Conservation (phyloP, 2,329 filamentous ascomycete genomes). For the Diplodia scrobiculata region DNA sequence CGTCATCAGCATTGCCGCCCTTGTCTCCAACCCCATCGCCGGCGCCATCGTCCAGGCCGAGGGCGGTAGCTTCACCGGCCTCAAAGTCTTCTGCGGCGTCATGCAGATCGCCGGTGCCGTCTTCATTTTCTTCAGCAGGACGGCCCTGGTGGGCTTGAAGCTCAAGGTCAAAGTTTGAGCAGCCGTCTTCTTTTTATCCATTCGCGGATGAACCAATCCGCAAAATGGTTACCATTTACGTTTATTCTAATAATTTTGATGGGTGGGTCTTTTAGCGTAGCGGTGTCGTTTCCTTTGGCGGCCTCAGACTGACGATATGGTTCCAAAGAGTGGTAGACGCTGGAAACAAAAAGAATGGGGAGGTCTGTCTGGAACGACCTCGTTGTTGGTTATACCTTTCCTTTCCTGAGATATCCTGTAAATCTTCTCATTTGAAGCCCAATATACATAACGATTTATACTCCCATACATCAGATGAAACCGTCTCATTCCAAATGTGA, state of each 20-base stretch:
- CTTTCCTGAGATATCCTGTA: background rate
- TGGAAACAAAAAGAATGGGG: background rate
- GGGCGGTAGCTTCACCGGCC: slow-evolving; percentile 56
- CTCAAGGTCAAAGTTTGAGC: slow-evolving; percentile 32
- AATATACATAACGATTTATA: background rate
- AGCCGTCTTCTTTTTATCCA: background rate
- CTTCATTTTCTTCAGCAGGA: slow-evolving; percentile 38
- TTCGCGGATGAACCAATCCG: background rate
- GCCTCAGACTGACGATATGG: background rate
- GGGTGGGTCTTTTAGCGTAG: too few relatives aligned
- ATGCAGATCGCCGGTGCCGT: slow-evolving; percentile 51
- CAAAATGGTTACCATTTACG: background rate
- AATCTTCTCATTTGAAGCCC: background rate
- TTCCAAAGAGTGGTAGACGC: background rate
- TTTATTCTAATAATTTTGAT: background rate
- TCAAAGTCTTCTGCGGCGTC: slow-evolving; percentile 68
- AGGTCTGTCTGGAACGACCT: slow-evolving; percentile 11
- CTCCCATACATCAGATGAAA: too few relatives aligned
- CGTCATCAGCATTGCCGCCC: slow-evolving; percentile 62
- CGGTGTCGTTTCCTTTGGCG: background rate
- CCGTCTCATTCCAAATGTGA: background rate
- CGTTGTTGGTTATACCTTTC: background rate
- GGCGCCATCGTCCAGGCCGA: slow-evolving; percentile 48
- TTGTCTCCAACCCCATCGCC: slow-evolving; percentile 69
- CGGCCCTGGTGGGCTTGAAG: slow-evolving; percentile 38